phyloP scores from a whole-genome alignment of 345 rosid genomes.

The Gossypium herbaceum region DNA sequence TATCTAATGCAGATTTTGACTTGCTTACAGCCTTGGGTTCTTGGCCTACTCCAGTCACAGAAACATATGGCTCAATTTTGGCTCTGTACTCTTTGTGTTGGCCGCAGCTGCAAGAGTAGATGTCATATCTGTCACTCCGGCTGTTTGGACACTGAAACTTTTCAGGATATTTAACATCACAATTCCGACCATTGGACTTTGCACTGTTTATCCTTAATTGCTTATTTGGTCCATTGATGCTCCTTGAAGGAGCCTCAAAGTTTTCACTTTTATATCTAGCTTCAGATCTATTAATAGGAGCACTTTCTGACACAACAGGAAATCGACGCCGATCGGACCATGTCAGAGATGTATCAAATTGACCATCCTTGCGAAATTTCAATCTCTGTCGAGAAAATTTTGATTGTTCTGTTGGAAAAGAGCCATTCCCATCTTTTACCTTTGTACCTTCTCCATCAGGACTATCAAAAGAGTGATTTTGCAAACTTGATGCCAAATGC shows the following conservation, averaged over 20 bases:
- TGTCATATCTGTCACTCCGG: slow-evolving; percentile 54
- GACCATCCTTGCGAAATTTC: slow-evolving; percentile 51
- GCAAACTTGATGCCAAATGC: slow-evolving; percentile 28
- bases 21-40: slow-evolving; percentile 48
- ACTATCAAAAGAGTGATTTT: slow-evolving; percentile 38
- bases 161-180: slow-evolving; percentile 48
- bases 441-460: slow-evolving; percentile 26
- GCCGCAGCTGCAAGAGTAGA: slow-evolving; percentile 60
- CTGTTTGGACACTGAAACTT: slow-evolving; percentile 48
- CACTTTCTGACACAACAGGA: slow-evolving; percentile 44
- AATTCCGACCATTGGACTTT: slow-evolving; percentile 44
- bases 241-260: slow-evolving; percentile 49
- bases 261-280: slow-evolving; percentile 51
- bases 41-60: slow-evolving; percentile 44
- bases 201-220: slow-evolving; percentile 43
- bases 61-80: slow-evolving; percentile 53
- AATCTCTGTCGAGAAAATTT: slow-evolving; percentile 49
- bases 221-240: slow-evolving; percentile 44
- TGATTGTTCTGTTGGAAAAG: slow-evolving; percentile 45
- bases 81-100: slow-evolving; percentile 49
- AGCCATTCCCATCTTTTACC: slow-evolving; percentile 45
- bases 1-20: slow-evolving; percentile 55
- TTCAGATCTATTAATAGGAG: slow-evolving; percentile 44
- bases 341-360: slow-evolving; percentile 42
- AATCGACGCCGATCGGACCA: slow-evolving; percentile 60